Conservation (phyloP, 2,329 filamentous ascomycete genomes). For the Diaporthe sp. region DNA sequence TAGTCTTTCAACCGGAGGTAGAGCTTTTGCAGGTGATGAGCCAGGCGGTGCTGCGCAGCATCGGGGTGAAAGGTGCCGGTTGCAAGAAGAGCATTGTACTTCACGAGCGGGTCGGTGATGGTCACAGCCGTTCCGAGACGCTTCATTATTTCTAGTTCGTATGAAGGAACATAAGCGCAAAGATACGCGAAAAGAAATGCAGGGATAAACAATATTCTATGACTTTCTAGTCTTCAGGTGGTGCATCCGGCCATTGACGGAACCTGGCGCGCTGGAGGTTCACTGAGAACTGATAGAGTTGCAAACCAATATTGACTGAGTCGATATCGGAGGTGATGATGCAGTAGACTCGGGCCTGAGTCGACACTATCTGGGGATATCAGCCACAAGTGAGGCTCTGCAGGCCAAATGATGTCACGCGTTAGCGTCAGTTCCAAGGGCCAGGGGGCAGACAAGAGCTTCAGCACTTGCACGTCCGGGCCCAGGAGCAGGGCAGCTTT, state of each 20-base stretch:
- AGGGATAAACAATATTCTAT: neutral
- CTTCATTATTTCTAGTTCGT: constrained; percentile 47
- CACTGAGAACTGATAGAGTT: neutral
- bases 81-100: constrained; percentile 79
- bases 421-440: constrained; percentile 26
- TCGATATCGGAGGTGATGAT: constrained; percentile 30
- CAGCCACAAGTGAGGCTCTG: constrained; percentile 33
- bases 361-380: constrained; percentile 36
- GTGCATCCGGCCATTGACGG: neutral
- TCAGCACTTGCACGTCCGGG: neutral
- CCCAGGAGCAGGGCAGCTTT: neutral
- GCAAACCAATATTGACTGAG: neutral
- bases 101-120: constrained; percentile 80
- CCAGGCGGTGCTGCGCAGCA: constrained; percentile 78
- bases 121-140: constrained; percentile 62
- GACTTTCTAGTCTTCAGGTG: neutral
- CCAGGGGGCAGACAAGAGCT: neutral
- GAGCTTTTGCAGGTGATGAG: constrained; percentile 82
- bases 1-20: constrained; percentile 85
- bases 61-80: constrained; percentile 78
- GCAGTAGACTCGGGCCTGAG: constrained; percentile 17
- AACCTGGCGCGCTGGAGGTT: neutral
- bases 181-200: neutral
- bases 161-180: neutral
- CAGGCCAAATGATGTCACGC: constrained; percentile 37